Base-by-base conservation (phyloP, 768 basidiomycete species). In the Psilocybe sp. region DNA sequence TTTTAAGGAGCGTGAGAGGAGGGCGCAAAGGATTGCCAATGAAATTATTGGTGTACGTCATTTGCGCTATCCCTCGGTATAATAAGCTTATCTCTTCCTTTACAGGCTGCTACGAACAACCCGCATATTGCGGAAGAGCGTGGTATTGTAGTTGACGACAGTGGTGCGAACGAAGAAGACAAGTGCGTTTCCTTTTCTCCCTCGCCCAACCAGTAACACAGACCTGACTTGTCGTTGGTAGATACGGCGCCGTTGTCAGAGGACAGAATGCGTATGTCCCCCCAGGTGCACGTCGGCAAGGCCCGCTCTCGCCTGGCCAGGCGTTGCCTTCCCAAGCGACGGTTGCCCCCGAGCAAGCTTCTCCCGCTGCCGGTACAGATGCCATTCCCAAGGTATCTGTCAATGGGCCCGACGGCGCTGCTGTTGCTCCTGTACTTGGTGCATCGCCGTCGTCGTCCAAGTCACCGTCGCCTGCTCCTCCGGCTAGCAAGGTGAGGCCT, bases 161-260 rank as follows among this genome's bases (percentile, higher is more conserved):
- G 79, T 51, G 86, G 84, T 36, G 66, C 75, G 50, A 93, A 95
- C 64, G 97, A 99, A 72, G 97, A 99, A 69, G 96, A 98, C 73
- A 95, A 92, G 96, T 98, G 55, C 61, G 81, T 63, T 18, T 41
- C 51, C 50, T 52, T 57, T 35, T 55, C 44, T 52, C 44, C 46
- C 44, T 51, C 60, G 43, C 50, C 18, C 15, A 31, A 50, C 38
- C 33, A 49, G 36, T 53, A 51, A 52, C 67, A 46, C 28, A 20
- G 4, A 43, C 40, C 65, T 41, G 51, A 39, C 49, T 12, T 37
- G 38, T 37, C 18, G 43, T 47, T 50, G 50, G 37, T 63, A 97
- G 94, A 68, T 98, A 92, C 64, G 89, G 90, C 49, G 94, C 93
- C 20, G 97, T 98, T 28, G 85, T 89, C 44, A 88, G 97, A 49